Conservation (phyloP, 2,329 filamentous ascomycete genomes). For the Coleophoma cylindrospora region DNA sequence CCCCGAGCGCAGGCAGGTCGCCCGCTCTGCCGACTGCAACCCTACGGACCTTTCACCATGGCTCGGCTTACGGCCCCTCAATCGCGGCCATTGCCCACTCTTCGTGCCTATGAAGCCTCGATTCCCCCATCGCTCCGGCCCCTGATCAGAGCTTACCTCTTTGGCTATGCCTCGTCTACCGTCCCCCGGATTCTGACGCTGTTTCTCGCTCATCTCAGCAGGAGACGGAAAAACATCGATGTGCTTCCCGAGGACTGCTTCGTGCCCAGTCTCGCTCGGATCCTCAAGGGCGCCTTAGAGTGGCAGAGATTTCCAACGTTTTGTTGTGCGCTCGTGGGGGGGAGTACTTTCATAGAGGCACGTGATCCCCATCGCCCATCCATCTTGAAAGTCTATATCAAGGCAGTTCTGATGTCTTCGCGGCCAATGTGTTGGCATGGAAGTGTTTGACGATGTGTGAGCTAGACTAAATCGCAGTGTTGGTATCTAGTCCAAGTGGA, state of each 20-base stretch:
- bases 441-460: no score
- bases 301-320: slow-evolving; percentile 56
- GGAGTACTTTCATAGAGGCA: slow-evolving; percentile 57
- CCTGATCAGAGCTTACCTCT: slow-evolving; percentile 51
- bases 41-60: not conserved
- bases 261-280: slow-evolving; percentile 29
- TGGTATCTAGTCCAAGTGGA: no score
- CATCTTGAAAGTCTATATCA: not conserved
- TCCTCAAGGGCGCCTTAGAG: slow-evolving; percentile 47
- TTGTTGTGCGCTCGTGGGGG: slow-evolving; percentile 55
- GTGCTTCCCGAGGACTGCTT: slow-evolving; percentile 21
- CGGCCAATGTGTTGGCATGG: no score
- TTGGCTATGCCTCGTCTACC: slow-evolving; percentile 57
- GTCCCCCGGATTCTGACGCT: slow-evolving; percentile 51
- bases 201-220: slow-evolving; percentile 42
- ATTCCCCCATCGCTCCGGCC: slow-evolving; percentile 49
- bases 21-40: not conserved
- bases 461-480: no score
- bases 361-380: slow-evolving; percentile 14
- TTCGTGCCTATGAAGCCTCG: slow-evolving; percentile 21
- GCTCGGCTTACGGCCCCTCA: not conserved
- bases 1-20: not conserved
- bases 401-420: no score
- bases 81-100: slow-evolving; percentile 3
- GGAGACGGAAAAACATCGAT: slow-evolving; percentile 19